These are phyloP conservation scores for Platismatia glauca DNA, from an alignment of 495 filamentous ascomycete species.

Conservation along the genomic window DNA sequence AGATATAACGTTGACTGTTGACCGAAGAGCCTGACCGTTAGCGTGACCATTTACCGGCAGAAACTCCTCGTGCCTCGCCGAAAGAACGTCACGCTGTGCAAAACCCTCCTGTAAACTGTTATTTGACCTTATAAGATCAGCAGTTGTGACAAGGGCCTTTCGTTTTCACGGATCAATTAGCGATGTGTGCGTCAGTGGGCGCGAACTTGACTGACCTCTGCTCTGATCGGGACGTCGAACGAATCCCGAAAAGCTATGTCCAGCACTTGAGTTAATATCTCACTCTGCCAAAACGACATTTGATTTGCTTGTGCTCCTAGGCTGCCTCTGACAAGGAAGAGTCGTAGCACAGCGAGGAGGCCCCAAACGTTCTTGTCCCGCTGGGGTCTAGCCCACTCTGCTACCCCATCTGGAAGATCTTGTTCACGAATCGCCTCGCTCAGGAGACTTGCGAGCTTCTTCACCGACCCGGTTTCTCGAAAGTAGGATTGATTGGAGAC, in stretches of 20 bases:
- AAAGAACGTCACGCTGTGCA: conserved; percentile 67
- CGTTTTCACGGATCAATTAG: conserved; percentile 8
- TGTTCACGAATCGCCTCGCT: conserved; percentile 49
- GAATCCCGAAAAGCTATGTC: conserved; percentile 73
- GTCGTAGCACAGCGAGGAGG: conserved; percentile 69
- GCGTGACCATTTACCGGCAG: conserved; percentile 37
- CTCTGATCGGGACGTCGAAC: conserved; percentile 66
- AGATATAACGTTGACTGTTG: conserved; percentile 82
- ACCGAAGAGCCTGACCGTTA: conserved; percentile 38
- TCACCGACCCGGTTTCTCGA: conserved; percentile 78
- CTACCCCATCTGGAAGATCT: conserved; percentile 50
- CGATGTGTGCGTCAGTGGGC: conserved; percentile 12
- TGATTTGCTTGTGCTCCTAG: conserved; percentile 77
- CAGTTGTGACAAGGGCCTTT: conserved; percentile 73
- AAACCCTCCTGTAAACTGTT: conserved; percentile 71
- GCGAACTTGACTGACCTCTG: conserved; percentile 52
- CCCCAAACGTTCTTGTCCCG: conserved; percentile 90
- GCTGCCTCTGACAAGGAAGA: conserved; percentile 76
- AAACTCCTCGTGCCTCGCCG: conserved; percentile 41
- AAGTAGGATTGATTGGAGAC: conserved; percentile 90
- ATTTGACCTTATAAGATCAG: conserved; percentile 82
- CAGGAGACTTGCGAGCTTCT: conserved; percentile 62
- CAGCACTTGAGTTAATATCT: conserved; percentile 71
- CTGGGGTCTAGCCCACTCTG: conserved; percentile 66
- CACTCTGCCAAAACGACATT: conserved; percentile 70